Evolutionary conservation across 148 eudicot species (phyloP), one percentile per base, ranked within the genome.

Genomic region (Simmondsia chinensis): DNA sequence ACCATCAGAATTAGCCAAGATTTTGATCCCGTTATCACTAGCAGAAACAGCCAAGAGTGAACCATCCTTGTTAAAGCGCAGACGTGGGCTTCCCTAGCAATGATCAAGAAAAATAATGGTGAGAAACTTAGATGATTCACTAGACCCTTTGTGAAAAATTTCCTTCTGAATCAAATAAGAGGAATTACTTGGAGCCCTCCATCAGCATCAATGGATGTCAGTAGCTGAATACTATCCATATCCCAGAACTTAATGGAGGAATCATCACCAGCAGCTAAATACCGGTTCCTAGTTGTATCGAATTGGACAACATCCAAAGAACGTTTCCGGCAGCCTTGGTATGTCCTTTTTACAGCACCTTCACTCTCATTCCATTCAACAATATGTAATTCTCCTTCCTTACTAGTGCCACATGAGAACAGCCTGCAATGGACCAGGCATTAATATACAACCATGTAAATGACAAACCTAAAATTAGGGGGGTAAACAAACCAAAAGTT

Each of bases 331-430:
- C 83, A 76, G 23, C 94, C 94, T 43, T 43, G 70, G 56, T 83
- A 88, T 30, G 74, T 80, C 70, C 94, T 78, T 54, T 72, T 68
- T 52, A 83, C 74, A 36, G 79, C 75, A 27, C 89, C 89, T 70
- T 88, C 96, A 66, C 80, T 79, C 52, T 83, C 89, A 63, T 83
- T 88, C 96, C 96, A 88, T 69, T 88, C 96, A 50, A 80, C 89
- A 46, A 88, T 67, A 60, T 77, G 80, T 20, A 94, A 80, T 36
- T 80, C 94, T 32, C 89, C 94, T 1, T 83, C 80, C 60, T 80
- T 75, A 64, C 87, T 83, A 5, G 94, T 83, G 33, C 94, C 94
- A 61, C 96, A 88, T 44, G 94, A 77, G 32, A 88, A 88, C 33
- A 88, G 68, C 68, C 96, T 88, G 63, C 15, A 31, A 54, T 12